Conservation (phyloP, 2,329 filamentous ascomycete species). For the Epichloe sibirici region DNA sequence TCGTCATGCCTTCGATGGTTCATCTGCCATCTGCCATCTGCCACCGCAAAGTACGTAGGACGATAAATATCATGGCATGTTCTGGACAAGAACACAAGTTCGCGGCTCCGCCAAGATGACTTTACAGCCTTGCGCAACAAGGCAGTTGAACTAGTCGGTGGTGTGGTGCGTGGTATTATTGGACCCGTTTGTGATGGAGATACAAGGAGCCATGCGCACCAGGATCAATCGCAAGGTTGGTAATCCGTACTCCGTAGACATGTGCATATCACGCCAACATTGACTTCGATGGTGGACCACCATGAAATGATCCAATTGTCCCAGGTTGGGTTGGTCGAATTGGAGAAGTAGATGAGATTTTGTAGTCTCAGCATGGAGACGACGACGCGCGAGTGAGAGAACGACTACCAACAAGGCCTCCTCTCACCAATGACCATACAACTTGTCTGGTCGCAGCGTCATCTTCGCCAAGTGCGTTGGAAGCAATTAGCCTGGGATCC, state of each 20-base stretch:
- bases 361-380: slow-evolving; percentile 4
- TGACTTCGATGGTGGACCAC: slow-evolving; percentile 7
- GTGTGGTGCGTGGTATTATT: background rate
- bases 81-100: background rate
- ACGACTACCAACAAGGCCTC: no score
- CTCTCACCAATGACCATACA: no score
- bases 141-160: background rate
- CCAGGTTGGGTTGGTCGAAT: slow-evolving; percentile 5
- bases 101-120: background rate
- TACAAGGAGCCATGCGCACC: slow-evolving; percentile 1
- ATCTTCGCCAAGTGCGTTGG: no score
- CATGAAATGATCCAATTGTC: slow-evolving; percentile 3
- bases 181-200: slow-evolving; percentile 1
- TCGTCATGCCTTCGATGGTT: background rate
- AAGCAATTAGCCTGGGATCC: no score
- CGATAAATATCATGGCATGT: background rate
- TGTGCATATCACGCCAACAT: slow-evolving; percentile 5
- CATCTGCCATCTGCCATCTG: background rate
- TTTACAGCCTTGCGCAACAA: background rate
- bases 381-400: background rate
- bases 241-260: background rate
- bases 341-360: slow-evolving; percentile 4
- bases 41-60: background rate
- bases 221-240: slow-evolving; percentile 5
- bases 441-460: no score